Evolutionary conservation across 1,139 yeast species (phyloP).

Genomic region (Pichia sp.): DNA sequence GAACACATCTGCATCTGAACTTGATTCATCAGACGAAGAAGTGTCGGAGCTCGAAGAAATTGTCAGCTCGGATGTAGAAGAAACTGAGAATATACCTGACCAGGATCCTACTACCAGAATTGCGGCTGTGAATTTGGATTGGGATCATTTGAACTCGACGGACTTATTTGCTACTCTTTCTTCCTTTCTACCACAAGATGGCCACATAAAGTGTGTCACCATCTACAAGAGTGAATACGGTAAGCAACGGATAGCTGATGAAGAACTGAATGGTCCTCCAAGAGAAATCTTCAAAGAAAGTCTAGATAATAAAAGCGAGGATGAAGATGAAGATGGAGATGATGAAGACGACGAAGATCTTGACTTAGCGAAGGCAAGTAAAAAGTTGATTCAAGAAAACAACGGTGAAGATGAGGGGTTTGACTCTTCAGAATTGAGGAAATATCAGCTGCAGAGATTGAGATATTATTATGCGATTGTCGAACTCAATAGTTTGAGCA

Average conservation of each 20-base stretch:
- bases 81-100: slow-evolving; percentile 65
- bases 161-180: slow-evolving; percentile 88
- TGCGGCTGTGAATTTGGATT: slow-evolving; percentile 94
- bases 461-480: slow-evolving; percentile 94
- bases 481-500: slow-evolving; percentile 65
- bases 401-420: slow-evolving; percentile 63
- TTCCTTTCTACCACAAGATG: slow-evolving; percentile 78
- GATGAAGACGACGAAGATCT: slow-evolving; percentile 41
- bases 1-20: slow-evolving; percentile 31
- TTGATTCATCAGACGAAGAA: slow-evolving; percentile 32
- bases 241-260: slow-evolving; percentile 84
- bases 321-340: slow-evolving; percentile 8
- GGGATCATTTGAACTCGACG: slow-evolving; percentile 87
- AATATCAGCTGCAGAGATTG: slow-evolving; percentile 70
- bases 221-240: slow-evolving; percentile 95
- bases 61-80: slow-evolving; percentile 47
- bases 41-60: slow-evolving; percentile 18
- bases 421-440: slow-evolving; percentile 56
- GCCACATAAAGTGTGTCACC: slow-evolving; percentile 62
- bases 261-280: slow-evolving; percentile 92
- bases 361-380: slow-evolving; percentile 48
- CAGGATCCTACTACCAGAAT: slow-evolving; percentile 80
- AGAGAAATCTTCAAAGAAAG: slow-evolving; percentile 61
- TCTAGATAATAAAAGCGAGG: slow-evolving; percentile 17
- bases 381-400: slow-evolving; percentile 58